These are phyloP conservation scores for Vigna reflexopilosa DNA, from an alignment of 306 rosid species.

Conservation along the genomic window DNA sequence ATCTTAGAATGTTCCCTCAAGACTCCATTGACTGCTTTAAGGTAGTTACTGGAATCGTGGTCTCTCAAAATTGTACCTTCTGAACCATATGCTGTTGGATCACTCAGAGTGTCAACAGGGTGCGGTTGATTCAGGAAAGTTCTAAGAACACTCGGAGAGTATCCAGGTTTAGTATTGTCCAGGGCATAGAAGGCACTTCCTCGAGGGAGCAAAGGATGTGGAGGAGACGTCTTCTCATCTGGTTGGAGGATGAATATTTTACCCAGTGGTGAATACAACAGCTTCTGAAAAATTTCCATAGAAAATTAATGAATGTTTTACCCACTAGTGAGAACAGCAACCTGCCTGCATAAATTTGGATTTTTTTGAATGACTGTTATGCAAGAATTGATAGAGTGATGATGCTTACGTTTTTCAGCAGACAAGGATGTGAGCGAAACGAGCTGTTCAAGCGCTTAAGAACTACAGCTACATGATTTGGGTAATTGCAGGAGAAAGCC, in stretches of 20 bases:
- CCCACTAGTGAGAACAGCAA: not conserved
- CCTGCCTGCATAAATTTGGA: not conserved
- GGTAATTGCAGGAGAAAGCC: constrained; percentile 95
- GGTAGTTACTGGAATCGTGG: constrained; percentile 89
- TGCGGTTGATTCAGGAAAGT: constrained; percentile 82
- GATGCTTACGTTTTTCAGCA: constrained; percentile 67
- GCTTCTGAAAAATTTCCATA: constrained; percentile 59
- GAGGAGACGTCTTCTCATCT: constrained; percentile 77
- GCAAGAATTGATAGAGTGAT: not conserved
- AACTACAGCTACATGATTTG: constrained; percentile 70
- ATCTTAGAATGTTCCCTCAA: constrained; percentile 57
- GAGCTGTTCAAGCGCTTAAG: constrained; percentile 78
- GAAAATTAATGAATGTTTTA: not conserved
- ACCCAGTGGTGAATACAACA: constrained; percentile 80
- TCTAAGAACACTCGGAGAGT: constrained; percentile 60
- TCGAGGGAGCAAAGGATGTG: constrained; percentile 77
- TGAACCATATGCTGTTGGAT: constrained; percentile 90
- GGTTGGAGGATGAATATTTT: constrained; percentile 87
- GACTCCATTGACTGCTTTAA: constrained; percentile 73
- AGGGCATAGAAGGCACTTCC: constrained; percentile 70
- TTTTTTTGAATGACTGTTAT: not conserved
- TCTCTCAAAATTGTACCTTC: constrained; percentile 85
- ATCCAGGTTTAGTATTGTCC: constrained; percentile 62
- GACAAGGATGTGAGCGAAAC: constrained; percentile 82
- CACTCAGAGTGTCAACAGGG: constrained; percentile 87